These are phyloP conservation scores for Pseudonitzschia pungens DNA, from an alignment of 108 stramenopile species.

Conservation along the genomic window DNA sequence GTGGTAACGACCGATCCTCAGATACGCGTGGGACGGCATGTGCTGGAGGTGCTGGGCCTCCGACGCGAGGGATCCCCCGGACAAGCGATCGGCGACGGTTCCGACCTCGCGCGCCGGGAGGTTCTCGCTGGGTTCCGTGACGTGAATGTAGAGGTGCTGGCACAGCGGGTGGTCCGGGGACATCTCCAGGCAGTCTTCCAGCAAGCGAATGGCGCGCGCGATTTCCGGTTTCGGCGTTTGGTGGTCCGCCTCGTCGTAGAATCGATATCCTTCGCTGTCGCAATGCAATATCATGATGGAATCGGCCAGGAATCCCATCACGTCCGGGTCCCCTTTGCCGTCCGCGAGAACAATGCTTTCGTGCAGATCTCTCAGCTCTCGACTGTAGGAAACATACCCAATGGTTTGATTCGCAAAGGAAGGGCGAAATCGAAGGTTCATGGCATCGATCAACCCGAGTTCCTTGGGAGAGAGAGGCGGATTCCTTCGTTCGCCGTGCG, in stretches of 20 bases:
- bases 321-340: background rate
- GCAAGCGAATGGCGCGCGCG: background rate
- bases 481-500: background rate
- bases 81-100: constrained; percentile 1
- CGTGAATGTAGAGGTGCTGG: constrained; percentile 8
- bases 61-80: background rate
- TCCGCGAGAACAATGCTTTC: background rate
- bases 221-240: constrained; percentile 1
- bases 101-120: background rate
- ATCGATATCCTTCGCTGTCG: background rate
- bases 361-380: background rate
- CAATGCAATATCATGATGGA: constrained; percentile 9
- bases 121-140: constrained; percentile 4
- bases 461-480: constrained; percentile 6
- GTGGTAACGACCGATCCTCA: constrained; percentile 11
- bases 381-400: background rate
- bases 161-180: constrained; percentile 4
- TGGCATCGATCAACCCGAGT: constrained; percentile 13
- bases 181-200: background rate
- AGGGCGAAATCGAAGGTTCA: constrained; percentile 1
- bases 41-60: constrained; percentile 17
- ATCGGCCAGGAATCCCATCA: constrained; percentile 3
- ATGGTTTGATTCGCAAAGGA: constrained; percentile 11
- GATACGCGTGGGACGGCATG: constrained; percentile 6
- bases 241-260: background rate